Conservation (phyloP, 257 asterid species). For the Euphrasia confusa region DNA sequence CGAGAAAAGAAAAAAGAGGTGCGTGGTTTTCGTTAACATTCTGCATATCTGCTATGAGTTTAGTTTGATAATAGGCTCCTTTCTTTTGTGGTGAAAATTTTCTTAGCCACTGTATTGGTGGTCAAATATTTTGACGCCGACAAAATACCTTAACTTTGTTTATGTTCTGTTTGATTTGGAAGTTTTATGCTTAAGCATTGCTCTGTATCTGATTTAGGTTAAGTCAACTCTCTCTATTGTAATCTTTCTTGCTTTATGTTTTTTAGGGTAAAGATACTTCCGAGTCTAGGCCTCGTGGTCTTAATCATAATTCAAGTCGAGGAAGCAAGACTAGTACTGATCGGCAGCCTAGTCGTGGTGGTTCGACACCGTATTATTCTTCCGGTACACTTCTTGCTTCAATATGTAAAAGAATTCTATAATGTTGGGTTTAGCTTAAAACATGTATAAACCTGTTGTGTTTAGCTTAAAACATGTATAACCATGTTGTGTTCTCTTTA, state of each 20-base stretch:
- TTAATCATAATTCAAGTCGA: slow-evolving; percentile 47
- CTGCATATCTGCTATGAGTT: not conserved
- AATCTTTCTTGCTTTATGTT: slow-evolving; percentile 20
- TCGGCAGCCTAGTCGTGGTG: slow-evolving; percentile 54
- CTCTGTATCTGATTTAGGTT: slow-evolving; percentile 14
- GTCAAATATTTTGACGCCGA: no score
- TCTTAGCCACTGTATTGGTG: not conserved
- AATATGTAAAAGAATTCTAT: not conserved
- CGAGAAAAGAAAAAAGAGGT: slow-evolving; percentile 96
- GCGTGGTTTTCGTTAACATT: slow-evolving; percentile 26
- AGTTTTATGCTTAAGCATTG: not conserved
- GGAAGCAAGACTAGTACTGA: slow-evolving; percentile 57
- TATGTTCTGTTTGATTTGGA: not conserved
- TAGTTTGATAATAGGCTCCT: slow-evolving; percentile 18
- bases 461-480: slow-evolving; percentile 6
- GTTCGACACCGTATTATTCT: slow-evolving; percentile 42
- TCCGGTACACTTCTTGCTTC: slow-evolving; percentile 44
- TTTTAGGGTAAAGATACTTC: slow-evolving; percentile 66
- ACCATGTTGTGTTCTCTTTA: slow-evolving; percentile 12
- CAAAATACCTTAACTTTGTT: no score
- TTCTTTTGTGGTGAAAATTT: not conserved
- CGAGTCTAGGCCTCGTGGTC: slow-evolving; percentile 66
- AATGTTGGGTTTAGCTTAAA: not conserved
- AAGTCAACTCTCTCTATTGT: slow-evolving; percentile 5
- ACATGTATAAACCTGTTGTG: slow-evolving; percentile 8